Conservation (phyloP, 179 eudicot species). For the Patellifolia procumbens region DNA sequence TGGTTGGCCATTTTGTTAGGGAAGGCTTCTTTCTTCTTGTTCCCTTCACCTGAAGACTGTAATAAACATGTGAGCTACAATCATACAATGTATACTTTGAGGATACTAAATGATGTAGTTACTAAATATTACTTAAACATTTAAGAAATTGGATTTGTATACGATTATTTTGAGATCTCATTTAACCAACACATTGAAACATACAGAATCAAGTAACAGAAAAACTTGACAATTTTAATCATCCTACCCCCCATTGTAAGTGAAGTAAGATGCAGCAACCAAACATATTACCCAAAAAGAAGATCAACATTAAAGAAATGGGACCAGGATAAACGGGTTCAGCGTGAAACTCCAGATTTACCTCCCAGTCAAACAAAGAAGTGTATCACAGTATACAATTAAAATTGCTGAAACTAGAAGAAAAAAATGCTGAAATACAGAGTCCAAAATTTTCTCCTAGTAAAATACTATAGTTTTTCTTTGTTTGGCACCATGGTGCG, state of each 20-base stretch:
- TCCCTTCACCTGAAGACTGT: constrained; percentile 11
- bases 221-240: no score
- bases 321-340: no score
- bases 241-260: no score
- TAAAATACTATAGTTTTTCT: no score
- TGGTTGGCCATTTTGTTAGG: constrained; percentile 23
- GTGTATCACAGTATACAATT: no score
- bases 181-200: not conserved
- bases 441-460: no score
- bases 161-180: not conserved
- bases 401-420: no score
- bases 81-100: not conserved
- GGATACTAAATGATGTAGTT: not conserved
- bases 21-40: not conserved
- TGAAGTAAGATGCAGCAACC: not conserved
- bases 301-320: not conserved
- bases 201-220: not conserved
- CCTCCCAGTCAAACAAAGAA: no score
- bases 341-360: no score
- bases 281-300: not conserved
- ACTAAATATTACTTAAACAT: not conserved
- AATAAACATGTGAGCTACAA: not conserved
- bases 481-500: no score
- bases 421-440: no score
- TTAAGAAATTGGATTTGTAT: not conserved